Conservation (phyloP, 2,329 filamentous ascomycete genomes). For the Colletotrichum spaethianum region DNA sequence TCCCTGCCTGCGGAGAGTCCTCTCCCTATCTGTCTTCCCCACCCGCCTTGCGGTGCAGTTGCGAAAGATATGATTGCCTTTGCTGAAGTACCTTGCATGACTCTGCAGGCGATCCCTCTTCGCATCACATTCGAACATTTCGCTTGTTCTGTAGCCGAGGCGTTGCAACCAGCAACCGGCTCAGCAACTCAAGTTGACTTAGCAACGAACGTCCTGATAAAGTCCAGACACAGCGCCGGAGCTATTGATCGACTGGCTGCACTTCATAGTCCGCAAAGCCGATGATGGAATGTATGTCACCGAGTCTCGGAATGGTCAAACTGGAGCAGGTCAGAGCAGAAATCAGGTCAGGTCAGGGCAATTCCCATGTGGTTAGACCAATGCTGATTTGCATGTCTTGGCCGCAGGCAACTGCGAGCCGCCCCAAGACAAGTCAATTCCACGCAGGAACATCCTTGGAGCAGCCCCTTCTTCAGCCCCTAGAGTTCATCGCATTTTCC, state of each 20-base stretch:
- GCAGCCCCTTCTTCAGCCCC: constrained; percentile 34
- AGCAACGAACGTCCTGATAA: background rate
- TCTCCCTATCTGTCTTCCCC: constrained; percentile 16
- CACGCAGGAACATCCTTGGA: constrained; percentile 34
- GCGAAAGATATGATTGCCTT: constrained; percentile 25
- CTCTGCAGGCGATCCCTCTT: constrained; percentile 20
- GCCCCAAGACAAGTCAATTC: constrained; percentile 24
- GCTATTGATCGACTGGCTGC: background rate
- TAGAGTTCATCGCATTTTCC: constrained; percentile 33
- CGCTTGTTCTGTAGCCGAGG: constrained; percentile 33
- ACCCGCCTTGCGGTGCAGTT: constrained; percentile 9
- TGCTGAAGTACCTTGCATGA: constrained; percentile 37
- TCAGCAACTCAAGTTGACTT: constrained; percentile 13
- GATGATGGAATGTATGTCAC: background rate
- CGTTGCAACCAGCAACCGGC: constrained; percentile 36
- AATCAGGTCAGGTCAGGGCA: constrained; percentile 25
- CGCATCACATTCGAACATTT: constrained; percentile 29
- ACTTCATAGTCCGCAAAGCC: background rate
- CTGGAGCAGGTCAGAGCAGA: background rate
- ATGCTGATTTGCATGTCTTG: constrained; percentile 29
- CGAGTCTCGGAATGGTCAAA: constrained; percentile 12
- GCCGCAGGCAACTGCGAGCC: constrained; percentile 2
- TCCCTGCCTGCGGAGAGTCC: constrained; percentile 16
- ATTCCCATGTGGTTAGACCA: constrained; percentile 7
- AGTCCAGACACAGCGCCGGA: background rate